A percentile compares a stretch with the other conserved stretches of the same genome.
Conservation (phyloP, 768 basidiomycete species). For the Mycena pura region DNA sequence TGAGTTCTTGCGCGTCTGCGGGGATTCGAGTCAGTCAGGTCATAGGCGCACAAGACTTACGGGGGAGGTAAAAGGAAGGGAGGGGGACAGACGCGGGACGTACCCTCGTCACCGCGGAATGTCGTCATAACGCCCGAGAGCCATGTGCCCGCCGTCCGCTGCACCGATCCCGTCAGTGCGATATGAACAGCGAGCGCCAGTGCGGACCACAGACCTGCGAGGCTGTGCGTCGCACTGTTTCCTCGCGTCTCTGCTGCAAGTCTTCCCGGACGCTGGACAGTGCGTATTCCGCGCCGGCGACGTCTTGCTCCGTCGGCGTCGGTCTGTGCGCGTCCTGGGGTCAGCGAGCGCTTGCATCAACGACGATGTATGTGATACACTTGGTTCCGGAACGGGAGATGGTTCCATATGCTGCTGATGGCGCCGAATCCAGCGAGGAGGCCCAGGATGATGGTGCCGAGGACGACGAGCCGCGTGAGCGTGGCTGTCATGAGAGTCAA, state of each 20-base stretch:
- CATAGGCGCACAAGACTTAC: neutral
- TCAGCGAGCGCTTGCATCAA: neutral
- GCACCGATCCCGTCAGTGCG: neutral
- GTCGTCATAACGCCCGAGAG: conserved; percentile 55
- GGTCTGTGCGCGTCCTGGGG: conserved; percentile 31
- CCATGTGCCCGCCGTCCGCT: conserved; percentile 47
- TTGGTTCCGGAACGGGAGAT: conserved; percentile 48
- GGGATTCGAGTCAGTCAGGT: too few relatives aligned
- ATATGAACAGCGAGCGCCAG: neutral
- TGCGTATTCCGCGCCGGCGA: conserved; percentile 62
- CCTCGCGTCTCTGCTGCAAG: conserved; percentile 47
- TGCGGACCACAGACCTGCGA: conserved; percentile 19
- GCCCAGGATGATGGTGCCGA: conserved; percentile 83
- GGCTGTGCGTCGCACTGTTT: conserved; percentile 39
- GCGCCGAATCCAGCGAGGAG: conserved; percentile 82
- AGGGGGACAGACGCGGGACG: conserved; percentile 30
- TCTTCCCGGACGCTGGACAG: conserved; percentile 67
- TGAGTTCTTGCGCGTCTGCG: conserved; percentile 61
- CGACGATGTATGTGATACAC: conserved; percentile 24
- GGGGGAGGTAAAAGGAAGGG: neutral
- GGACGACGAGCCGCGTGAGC: conserved; percentile 69
- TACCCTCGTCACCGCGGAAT: conserved; percentile 55
- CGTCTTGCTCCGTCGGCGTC: conserved; percentile 56
- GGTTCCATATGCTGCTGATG: conserved; percentile 69
- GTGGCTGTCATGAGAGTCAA: conserved; percentile 55